These are phyloP conservation scores for Cryptosporidium parvum DNA, from an alignment of 169 alveolate genomes.

Conservation along the genomic window DNA sequence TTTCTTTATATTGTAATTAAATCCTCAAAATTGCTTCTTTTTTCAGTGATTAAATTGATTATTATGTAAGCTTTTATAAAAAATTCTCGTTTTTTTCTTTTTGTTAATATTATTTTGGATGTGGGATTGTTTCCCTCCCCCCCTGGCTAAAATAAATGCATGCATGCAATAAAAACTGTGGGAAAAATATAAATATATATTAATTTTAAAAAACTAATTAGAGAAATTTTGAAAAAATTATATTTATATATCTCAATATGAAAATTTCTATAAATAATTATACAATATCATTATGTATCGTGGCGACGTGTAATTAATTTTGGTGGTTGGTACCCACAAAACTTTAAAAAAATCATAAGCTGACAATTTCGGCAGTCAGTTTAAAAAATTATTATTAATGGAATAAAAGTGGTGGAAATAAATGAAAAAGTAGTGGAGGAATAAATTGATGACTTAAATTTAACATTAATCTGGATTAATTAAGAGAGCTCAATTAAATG, in stretches of 20 bases:
- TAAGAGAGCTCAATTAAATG: constrained; percentile 11
- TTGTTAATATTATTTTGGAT: neutral
- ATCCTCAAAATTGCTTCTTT: neutral
- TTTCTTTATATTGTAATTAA: neutral
- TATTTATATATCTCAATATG: neutral
- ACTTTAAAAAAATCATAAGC: constrained; percentile 19
- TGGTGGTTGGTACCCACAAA: constrained; percentile 57
- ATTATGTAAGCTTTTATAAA: neutral
- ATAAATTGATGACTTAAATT: neutral
- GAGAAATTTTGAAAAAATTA: neutral
- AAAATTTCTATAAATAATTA: constrained; percentile 17
- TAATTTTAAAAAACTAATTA: neutral
- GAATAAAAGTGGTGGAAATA: constrained; percentile 6
- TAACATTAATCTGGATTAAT: constrained; percentile 19
- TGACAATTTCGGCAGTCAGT: constrained; percentile 32
- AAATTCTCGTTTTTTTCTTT: neutral
- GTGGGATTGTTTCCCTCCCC: neutral
- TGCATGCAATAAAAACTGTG: constrained; percentile 29
- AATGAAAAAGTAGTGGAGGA: constrained; percentile 23
- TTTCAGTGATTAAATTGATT: neutral
- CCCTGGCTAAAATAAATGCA: constrained; percentile 6
- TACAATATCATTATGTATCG: constrained; percentile 47
- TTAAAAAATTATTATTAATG: constrained; percentile 4
- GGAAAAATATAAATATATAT: constrained; percentile 11
- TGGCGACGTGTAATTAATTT: constrained; percentile 42